These are phyloP conservation scores for Boletus barrowsii DNA, from an alignment of 768 basidiomycete genomes.

Conservation along the genomic window DNA sequence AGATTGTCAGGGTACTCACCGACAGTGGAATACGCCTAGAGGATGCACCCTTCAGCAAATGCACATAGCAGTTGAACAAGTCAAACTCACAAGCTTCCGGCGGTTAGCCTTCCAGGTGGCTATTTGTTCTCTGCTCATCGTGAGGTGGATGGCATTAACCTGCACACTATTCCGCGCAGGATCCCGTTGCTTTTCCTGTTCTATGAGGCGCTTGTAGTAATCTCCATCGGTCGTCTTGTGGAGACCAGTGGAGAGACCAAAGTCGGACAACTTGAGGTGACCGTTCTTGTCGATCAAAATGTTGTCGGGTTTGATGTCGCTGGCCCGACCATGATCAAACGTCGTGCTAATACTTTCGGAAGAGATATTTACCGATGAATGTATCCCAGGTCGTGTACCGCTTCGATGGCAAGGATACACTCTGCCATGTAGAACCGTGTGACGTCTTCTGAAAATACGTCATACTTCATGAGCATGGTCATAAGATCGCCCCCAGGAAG, in stretches of 20 bases:
- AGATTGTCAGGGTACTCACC: slow-evolving; percentile 31
- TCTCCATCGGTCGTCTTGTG: slow-evolving; percentile 95
- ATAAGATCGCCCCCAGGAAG: slow-evolving; percentile 94
- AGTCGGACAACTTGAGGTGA: slow-evolving; percentile 96
- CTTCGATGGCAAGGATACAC: slow-evolving; percentile 96
- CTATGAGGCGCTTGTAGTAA: slow-evolving; percentile 89
- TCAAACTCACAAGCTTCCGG: slow-evolving; percentile 73
- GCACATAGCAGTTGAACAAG: neutral
- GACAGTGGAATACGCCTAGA: slow-evolving; percentile 89
- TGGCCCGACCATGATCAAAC: slow-evolving; percentile 31
- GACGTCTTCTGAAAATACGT: slow-evolving; percentile 97
- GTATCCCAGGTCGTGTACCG: slow-evolving; percentile 97
- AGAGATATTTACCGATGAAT: slow-evolving; percentile 79
- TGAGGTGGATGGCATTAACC: slow-evolving; percentile 95
- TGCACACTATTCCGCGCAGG: slow-evolving; percentile 90
- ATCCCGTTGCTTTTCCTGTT: slow-evolving; percentile 64
- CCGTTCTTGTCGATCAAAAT: slow-evolving; percentile 97
- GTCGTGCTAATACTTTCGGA: neutral
- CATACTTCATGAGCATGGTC: slow-evolving; percentile 99
- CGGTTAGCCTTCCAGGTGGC: slow-evolving; percentile 99
- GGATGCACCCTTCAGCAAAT: slow-evolving; percentile 6
- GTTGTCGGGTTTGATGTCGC: slow-evolving; percentile 99
- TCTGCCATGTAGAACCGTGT: slow-evolving; percentile 99
- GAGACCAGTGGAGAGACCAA: slow-evolving; percentile 95
- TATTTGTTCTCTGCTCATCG: slow-evolving; percentile 95